A percentile compares a stretch with the other conserved stretches of the same genome.
Conservation (phyloP, 2,329 filamentous ascomycete genomes). For the Aspergillus pseudoterreus region DNA sequence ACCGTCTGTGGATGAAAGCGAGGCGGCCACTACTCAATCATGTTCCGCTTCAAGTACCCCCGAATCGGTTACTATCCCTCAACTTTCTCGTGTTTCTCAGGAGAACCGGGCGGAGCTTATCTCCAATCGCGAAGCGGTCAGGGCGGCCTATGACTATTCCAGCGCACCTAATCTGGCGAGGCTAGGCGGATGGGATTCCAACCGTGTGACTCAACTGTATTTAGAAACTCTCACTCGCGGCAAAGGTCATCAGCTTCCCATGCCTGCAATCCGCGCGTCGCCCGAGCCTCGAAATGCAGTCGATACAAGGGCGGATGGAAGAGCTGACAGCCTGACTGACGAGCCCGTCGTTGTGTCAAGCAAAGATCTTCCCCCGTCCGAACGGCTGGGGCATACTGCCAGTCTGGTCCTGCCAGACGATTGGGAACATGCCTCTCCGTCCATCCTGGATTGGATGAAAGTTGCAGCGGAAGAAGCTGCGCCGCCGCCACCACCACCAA, state of each 20-base stretch:
- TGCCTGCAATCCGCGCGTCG: constrained; percentile 18
- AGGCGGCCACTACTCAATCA: constrained; percentile 29
- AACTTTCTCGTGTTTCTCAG: constrained; percentile 5
- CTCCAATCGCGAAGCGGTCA: constrained; percentile 34
- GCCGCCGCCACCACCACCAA: constrained; percentile 22
- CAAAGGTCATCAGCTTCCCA: constrained; percentile 21
- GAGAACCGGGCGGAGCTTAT: constrained; percentile 35
- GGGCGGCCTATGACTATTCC: constrained; percentile 41
- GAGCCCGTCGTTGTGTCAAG: constrained; percentile 34
- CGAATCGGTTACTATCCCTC: constrained; percentile 37
- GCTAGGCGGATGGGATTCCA: constrained; percentile 52
- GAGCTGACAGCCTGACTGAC: constrained; percentile 28
- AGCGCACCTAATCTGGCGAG: constrained; percentile 53
- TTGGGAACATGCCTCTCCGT: constrained; percentile 48
- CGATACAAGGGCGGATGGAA: constrained; percentile 14
- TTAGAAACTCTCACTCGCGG: constrained; percentile 46
- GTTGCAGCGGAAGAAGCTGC: constrained; percentile 36
- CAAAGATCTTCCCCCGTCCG: constrained; percentile 26
- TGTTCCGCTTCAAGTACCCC: constrained; percentile 33
- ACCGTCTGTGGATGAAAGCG: constrained; percentile 22
- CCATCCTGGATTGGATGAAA: constrained; percentile 48
- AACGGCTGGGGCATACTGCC: constrained; percentile 32
- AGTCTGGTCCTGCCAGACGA: constrained; percentile 45
- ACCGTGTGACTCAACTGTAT: constrained; percentile 54
- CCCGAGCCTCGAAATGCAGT: constrained; percentile 17